Evolutionary conservation across 2,329 filamentous ascomycete species (phyloP).

Genomic region (Botrytis galanthina): DNA sequence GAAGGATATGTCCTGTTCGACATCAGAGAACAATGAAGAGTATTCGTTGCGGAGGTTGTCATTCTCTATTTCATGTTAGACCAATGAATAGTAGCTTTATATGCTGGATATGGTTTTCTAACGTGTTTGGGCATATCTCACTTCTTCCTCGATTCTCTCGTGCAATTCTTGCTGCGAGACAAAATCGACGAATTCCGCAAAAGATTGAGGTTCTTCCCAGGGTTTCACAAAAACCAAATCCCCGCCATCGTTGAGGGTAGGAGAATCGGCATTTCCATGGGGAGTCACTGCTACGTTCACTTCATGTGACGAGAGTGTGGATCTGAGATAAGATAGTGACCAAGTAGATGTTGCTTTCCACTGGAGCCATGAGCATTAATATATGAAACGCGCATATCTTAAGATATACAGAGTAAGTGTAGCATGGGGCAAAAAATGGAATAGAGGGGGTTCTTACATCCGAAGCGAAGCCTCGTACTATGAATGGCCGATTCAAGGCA

Average conservation of each 20-base stretch:
- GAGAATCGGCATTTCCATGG: conserved; percentile 52
- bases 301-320: conserved; percentile 14
- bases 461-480: conserved; percentile 61
- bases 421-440: not conserved
- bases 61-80: conserved; percentile 56
- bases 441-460: conserved; percentile 28
- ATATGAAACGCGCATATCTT: not conserved
- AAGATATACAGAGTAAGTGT: not conserved
- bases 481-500: conserved; percentile 70
- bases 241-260: conserved; percentile 42
- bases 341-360: conserved; percentile 20
- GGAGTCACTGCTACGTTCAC: conserved; percentile 20
- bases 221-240: conserved; percentile 66
- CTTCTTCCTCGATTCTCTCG: conserved; percentile 43
- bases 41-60: conserved; percentile 80
- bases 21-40: conserved; percentile 56
- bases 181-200: conserved; percentile 60
- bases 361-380: not conserved
- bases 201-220: conserved; percentile 62
- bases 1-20: conserved; percentile 65
- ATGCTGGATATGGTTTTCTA: conserved; percentile 40
- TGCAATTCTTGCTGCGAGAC: conserved; percentile 55
- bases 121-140: conserved; percentile 76
- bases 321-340: conserved; percentile 19
- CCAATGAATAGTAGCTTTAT: not conserved